Percentiles rank a stretch among this genome's conserved stretches.
These are phyloP conservation scores for Dendrobium nobile DNA, from an alignment of 106 monocot species.

Conservation along the genomic window DNA sequence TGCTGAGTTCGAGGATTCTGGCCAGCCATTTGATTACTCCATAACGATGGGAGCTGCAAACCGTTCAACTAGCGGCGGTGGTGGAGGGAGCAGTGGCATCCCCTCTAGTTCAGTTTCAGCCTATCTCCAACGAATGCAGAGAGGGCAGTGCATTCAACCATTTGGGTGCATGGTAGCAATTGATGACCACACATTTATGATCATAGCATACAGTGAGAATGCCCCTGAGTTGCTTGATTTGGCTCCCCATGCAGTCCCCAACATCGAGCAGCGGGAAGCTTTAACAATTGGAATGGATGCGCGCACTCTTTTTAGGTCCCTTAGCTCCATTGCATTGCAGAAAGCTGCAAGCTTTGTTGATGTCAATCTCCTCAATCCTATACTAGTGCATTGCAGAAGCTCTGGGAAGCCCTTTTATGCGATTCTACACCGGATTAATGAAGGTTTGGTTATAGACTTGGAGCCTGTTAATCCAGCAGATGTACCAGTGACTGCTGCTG, in stretches of 20 bases:
- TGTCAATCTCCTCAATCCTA: slow-evolving; percentile 69
- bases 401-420: slow-evolving; percentile 90
- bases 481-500: slow-evolving; percentile 61
- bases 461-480: slow-evolving; percentile 85
- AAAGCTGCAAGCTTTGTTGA: slow-evolving; percentile 69
- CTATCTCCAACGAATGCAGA: slow-evolving; percentile 66
- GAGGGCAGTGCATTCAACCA: slow-evolving; percentile 66
- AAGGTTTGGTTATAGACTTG: slow-evolving; percentile 73
- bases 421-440: slow-evolving; percentile 60
- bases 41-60: slow-evolving; percentile 26
- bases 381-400: slow-evolving; percentile 62
- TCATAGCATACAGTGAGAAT: slow-evolving; percentile 81
- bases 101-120: slow-evolving; percentile 43
- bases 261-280: slow-evolving; percentile 62
- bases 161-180: slow-evolving; percentile 78
- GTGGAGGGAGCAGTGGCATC: slow-evolving; percentile 8
- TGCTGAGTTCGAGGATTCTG: slow-evolving; percentile 57
- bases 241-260: slow-evolving; percentile 73
- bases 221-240: slow-evolving; percentile 83
- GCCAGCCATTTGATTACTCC: slow-evolving; percentile 47
- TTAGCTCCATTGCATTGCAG: slow-evolving; percentile 45
- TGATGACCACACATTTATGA: slow-evolving; percentile 34
- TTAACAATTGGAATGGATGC: slow-evolving; percentile 57
- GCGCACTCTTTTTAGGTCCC: slow-evolving; percentile 49
- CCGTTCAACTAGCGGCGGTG: background rate